Evolutionary conservation across 2,329 filamentous ascomycete genomes (phyloP), one percentile per base, ranked within the genome.

Genomic region (Aspergillus quadricinctus): DNA sequence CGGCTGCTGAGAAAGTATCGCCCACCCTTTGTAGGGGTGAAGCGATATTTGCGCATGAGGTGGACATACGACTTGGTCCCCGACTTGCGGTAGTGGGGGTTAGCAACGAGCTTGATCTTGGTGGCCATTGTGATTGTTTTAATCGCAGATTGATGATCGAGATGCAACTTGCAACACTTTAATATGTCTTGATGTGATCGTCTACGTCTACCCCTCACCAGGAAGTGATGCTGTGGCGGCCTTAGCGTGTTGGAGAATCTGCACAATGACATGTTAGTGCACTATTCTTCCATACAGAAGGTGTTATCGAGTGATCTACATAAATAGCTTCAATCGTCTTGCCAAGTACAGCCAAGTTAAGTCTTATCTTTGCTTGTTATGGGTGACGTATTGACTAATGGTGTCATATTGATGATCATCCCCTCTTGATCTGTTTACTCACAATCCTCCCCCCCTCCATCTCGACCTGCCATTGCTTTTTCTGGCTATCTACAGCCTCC

Each of bases 51-150:
- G 67, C 81, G 81, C 63, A 88, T 72, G 8, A 82, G 72, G 61
- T 79, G 80, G 61, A 85, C 81, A 65, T 88, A 88, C 31, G 84
- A 85, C 72, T 87, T 88, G 57, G 77, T 77, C 49, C 86, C 86
- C 58, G 81, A 78, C 58, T 74, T 76, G 63, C 81, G 73, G 71
- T 87, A 87, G 64, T 84, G 83, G 53, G 78, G 73, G 72, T 88
- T 88, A 63, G 78, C 78, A 29, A 83, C 72, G 53, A 83, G 73
- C 45, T 71, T 74, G 65, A 86, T 69, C 67, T 78, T 83, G 59
- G 63, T 64, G 19, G 67, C 60, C 72, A 76, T 75, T 62, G 50
- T 68, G 62, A 17, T 37, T 17, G 31, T 35, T 17, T 14, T 17
- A 8, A 7, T 37, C 7, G 31, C 6, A 35, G 31, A 17, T 6